Evolutionary conservation across 2,329 filamentous ascomycete genomes (phyloP), one percentile per base, ranked within the genome.

Genomic region (Beauveria scarabaeidicola): DNA sequence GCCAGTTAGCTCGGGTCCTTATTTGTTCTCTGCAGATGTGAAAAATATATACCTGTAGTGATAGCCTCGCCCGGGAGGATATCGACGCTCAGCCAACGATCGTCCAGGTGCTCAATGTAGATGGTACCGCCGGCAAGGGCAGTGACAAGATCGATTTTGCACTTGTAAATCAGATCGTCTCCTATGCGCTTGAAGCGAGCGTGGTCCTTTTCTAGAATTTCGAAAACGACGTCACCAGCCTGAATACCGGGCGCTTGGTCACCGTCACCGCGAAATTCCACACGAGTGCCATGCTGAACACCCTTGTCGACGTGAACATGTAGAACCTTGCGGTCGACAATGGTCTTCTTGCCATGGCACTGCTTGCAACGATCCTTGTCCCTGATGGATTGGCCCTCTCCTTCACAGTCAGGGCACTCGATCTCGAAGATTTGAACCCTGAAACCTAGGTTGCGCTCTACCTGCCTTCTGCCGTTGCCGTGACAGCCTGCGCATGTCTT

Each of bases 391-490:
- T 99, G 94, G 62, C 94, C 93, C 76, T 99, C 94, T 64, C 95
- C 95, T 68, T 94, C 93, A 74, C 94, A 99, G 78, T 99, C 95
- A 29, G 92, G 90, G 83, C 94, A 99, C 68, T 97, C 92, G 32
- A 93, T 97, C 82, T 99, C 94, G 86, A 99, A 99, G 61, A 94
- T 90, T 79, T 99, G 95, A 68, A 99, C 97, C 94, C 99, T 99
- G 62, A 94, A 94, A 55, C 94, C 94, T 92, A 99, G 97, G 78
- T 99, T 94, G 73, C 95, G 89, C 94, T 99, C 97, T 93, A 99
- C 97, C 44, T 90, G 97, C 88, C 97, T 97, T 90, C 97, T 96
- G 76, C 94, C 94, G 64, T 89, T 85, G 66, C 94, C 94, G 69
- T 96, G 91, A 75, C 94, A 99, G 70, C 91, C 89, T 44, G 84